Percentiles rank a stretch among this genome's conserved stretches.
phyloP scores from a whole-genome alignment of 345 rosid genomes.

The Sisymbrium irio region DNA sequence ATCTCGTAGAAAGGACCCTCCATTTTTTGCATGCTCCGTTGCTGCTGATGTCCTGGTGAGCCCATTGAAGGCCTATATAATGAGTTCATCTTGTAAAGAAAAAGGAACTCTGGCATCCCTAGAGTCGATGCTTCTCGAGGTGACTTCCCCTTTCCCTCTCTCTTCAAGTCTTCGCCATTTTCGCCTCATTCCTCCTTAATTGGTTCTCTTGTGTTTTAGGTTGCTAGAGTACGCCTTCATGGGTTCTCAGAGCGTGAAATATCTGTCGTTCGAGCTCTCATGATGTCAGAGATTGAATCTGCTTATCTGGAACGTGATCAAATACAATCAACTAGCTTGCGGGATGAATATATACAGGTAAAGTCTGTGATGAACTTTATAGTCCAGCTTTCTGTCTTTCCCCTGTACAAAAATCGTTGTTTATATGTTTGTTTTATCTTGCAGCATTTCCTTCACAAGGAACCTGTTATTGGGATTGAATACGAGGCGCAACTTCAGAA shows the following conservation, averaged over 20 bases:
- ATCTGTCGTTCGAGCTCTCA: slow-evolving; percentile 69
- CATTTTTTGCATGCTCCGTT: slow-evolving; percentile 89
- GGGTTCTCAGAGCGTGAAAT: slow-evolving; percentile 95
- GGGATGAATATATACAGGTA: slow-evolving; percentile 90
- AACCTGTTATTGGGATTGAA: slow-evolving; percentile 87
- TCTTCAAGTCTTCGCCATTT: slow-evolving; percentile 6
- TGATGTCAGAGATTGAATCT: slow-evolving; percentile 87
- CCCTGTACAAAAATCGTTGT: not conserved
- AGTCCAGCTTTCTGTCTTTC: not conserved
- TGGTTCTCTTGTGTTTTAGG: slow-evolving; percentile 41
- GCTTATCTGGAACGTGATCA: slow-evolving; percentile 95
- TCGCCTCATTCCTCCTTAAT: slow-evolving; percentile 8
- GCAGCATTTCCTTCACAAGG: slow-evolving; percentile 76
- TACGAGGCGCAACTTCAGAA: slow-evolving; percentile 89
- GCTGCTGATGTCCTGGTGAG: slow-evolving; percentile 73
- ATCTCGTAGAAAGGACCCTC: slow-evolving; percentile 75
- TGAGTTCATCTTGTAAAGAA: slow-evolving; percentile 80
- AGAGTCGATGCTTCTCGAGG: slow-evolving; percentile 91
- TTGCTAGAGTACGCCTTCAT: slow-evolving; percentile 82
- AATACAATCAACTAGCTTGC: slow-evolving; percentile 78
- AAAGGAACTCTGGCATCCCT: slow-evolving; percentile 75
- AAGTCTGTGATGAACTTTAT: slow-evolving; percentile 2
- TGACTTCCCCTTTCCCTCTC: slow-evolving; percentile 28
- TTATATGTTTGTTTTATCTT: slow-evolving; percentile 20
- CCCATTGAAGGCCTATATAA: slow-evolving; percentile 73